These are phyloP conservation scores for Mycena amicta DNA, from an alignment of 768 basidiomycete genomes.

Conservation along the genomic window DNA sequence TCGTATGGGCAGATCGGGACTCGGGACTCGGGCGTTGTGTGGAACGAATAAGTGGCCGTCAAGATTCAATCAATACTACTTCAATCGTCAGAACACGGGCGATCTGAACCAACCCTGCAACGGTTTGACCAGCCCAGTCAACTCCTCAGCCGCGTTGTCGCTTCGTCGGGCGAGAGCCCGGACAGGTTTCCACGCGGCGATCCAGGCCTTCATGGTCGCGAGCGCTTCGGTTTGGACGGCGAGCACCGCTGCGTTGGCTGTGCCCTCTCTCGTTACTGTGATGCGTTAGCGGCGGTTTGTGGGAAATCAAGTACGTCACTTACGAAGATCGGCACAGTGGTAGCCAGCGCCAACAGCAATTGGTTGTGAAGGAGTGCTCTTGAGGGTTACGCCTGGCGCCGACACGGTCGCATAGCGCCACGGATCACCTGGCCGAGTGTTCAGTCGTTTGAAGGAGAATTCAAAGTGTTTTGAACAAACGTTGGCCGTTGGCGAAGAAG, in stretches of 20 bases:
- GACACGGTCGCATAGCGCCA: slow-evolving; percentile 74
- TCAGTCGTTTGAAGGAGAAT: too few species aligned
- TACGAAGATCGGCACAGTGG: slow-evolving; percentile 64
- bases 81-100: background rate
- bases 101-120: background rate
- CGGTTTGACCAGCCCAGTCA: background rate
- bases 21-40: too few species aligned
- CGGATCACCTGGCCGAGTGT: slow-evolving; percentile 56
- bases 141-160: background rate
- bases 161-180: background rate
- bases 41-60: too few species aligned
- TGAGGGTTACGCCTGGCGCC: slow-evolving; percentile 46
- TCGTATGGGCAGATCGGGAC: too few species aligned
- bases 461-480: too few species aligned
- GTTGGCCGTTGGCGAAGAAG: slow-evolving; percentile 71
- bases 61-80: background rate
- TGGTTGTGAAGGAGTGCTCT: slow-evolving; percentile 55
- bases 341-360: slow-evolving; percentile 64
- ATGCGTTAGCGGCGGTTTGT: background rate
- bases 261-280: slow-evolving; percentile 27
- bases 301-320: slow-evolving; percentile 22
- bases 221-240: slow-evolving; percentile 58
- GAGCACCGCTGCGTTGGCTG: slow-evolving; percentile 51
- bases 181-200: slow-evolving; percentile 44
- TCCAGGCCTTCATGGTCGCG: slow-evolving; percentile 57